phyloP scores from a whole-genome alignment of 352 stramenopile genomes.

The Globisporangium splendens region DNA sequence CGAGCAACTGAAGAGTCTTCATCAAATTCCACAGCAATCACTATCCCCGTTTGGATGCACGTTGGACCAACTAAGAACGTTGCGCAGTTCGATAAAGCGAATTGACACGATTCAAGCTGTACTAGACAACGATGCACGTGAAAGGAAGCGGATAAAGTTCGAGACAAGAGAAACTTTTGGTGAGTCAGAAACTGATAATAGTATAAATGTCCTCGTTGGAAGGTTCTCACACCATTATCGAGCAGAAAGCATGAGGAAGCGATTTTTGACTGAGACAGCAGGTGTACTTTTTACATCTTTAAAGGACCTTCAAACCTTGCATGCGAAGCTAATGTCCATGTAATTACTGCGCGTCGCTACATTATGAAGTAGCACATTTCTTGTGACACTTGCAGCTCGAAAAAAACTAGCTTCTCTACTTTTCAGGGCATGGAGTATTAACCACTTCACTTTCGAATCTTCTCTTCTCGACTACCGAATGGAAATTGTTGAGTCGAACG shows the following conservation, averaged over 20 bases:
- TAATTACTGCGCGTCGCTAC: constrained; percentile 3
- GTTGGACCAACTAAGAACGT: constrained; percentile 31
- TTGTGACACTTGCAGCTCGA: background rate
- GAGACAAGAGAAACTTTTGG: constrained; percentile 41
- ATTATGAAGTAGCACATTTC: too few relatives aligned
- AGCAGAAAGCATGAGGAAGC: constrained; percentile 40
- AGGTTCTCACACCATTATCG: background rate
- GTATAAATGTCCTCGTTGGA: background rate
- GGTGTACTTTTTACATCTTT: constrained; percentile 44
- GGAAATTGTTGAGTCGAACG: too few relatives aligned
- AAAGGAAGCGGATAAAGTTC: constrained; percentile 56
- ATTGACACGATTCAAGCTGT: constrained; percentile 40
- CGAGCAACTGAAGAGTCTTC: constrained; percentile 42
- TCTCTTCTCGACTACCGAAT: too few relatives aligned
- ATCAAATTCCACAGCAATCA: constrained; percentile 31
- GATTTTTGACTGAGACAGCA: constrained; percentile 43
- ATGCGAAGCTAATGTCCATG: constrained; percentile 34
- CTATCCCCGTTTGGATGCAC: constrained; percentile 46
- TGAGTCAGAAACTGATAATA: background rate
- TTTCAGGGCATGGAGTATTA: background rate
- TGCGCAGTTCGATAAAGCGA: constrained; percentile 41
- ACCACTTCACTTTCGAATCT: too few relatives aligned
- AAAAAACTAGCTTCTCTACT: background rate
- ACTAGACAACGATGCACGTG: constrained; percentile 41
- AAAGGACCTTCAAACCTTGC: constrained; percentile 55